Evolutionary conservation across 345 rosid species (phyloP).

Genomic region (Hibiscus mutabilis): DNA sequence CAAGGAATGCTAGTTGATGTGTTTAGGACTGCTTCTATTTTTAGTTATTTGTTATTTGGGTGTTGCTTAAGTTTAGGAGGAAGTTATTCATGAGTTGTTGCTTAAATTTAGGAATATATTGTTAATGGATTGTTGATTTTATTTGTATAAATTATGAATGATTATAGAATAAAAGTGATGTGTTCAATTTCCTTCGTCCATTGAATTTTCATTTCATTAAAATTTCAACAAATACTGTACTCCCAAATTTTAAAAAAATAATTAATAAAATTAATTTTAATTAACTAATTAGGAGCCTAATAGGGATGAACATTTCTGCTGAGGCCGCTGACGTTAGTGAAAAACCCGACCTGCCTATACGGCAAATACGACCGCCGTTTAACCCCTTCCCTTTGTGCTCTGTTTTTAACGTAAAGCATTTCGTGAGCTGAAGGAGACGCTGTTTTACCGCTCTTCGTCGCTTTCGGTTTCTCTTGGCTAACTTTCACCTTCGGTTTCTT

Average conservation of each 20-base stretch:
- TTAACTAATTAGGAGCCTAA: background rate
- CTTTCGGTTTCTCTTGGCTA: background rate
- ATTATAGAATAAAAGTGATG: too few species aligned
- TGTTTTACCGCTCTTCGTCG: background rate
- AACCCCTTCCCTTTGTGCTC: conserved; percentile 2
- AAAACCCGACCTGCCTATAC: conserved; percentile 13
- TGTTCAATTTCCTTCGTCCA: too few species aligned
- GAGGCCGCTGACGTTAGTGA: conserved; percentile 12
- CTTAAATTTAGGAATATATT: too few species aligned
- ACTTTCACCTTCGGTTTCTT: background rate
- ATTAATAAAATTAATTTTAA: background rate
- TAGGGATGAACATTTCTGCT: conserved; percentile 15
- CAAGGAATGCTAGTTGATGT: too few species aligned
- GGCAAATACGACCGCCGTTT: conserved; percentile 19
- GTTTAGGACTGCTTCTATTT: too few species aligned
- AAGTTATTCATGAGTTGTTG: too few species aligned
- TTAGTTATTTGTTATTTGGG: too few species aligned
- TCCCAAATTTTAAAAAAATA: background rate
- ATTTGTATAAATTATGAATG: too few species aligned
- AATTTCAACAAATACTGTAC: background rate
- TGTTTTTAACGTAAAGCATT: conserved; percentile 10
- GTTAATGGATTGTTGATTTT: too few species aligned
- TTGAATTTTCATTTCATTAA: too few species aligned
- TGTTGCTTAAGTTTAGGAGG: too few species aligned
- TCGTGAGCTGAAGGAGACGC: conserved; percentile 9